Percentiles rank a stretch among this genome's conserved stretches.
Conservation (phyloP, 495 filamentous ascomycete species). For the Penicillium tannophilum region DNA sequence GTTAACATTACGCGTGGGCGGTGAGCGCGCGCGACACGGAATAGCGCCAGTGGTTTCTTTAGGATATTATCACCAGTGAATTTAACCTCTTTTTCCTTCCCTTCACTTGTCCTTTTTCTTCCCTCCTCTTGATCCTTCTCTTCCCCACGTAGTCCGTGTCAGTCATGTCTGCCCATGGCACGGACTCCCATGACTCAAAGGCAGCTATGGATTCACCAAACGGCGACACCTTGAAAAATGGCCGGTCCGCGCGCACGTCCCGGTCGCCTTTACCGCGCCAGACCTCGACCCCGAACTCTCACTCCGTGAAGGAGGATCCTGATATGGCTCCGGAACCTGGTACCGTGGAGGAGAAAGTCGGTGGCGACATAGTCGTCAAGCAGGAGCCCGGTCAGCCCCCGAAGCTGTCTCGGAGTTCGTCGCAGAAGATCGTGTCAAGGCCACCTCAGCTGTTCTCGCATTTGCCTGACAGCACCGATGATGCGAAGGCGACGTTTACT, state of each 20-base stretch:
- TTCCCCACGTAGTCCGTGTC: constrained; percentile 39
- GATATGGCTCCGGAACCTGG: background rate
- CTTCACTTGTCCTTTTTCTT: background rate
- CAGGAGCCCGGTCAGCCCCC: constrained; percentile 67
- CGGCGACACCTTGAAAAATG: constrained; percentile 18
- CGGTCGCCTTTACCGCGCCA: constrained; percentile 17
- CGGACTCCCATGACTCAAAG: constrained; percentile 34
- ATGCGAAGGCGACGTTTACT: constrained; percentile 76
- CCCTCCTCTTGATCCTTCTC: constrained; percentile 7
- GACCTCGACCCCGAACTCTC: constrained; percentile 6
- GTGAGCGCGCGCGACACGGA: constrained; percentile 21
- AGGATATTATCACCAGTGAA: constrained; percentile 15
- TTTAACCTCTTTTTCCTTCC: constrained; percentile 7
- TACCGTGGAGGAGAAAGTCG: constrained; percentile 43
- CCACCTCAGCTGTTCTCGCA: constrained; percentile 67
- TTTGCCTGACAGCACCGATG: constrained; percentile 71
- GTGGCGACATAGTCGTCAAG: constrained; percentile 63
- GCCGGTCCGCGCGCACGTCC: constrained; percentile 14
- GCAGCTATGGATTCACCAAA: constrained; percentile 22
- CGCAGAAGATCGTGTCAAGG: constrained; percentile 65
- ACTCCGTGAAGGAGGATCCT: constrained; percentile 1
- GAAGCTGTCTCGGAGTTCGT: constrained; percentile 73
- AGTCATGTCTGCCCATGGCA: constrained; percentile 51
- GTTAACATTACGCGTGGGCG: constrained; percentile 9
- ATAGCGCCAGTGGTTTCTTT: constrained; percentile 5